phyloP scores from a whole-genome alignment of 1,284 basidiomycete species.

The Trichosporon asahii region DNA sequence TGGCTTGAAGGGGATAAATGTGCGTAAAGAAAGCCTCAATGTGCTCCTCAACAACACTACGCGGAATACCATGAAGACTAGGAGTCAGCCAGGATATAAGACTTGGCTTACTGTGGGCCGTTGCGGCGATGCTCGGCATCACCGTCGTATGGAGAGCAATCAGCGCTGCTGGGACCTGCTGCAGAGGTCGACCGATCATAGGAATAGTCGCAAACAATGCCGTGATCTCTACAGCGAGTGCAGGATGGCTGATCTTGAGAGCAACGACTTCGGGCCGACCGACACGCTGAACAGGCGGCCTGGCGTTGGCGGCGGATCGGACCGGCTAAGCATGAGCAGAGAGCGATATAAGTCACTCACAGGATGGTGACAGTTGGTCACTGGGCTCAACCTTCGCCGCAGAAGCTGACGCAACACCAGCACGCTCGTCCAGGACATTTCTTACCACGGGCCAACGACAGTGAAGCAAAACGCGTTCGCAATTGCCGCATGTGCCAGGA shows the following conservation, averaged over 20 bases:
- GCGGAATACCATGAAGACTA: constrained; percentile 23
- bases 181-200: background rate
- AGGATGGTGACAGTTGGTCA: constrained; percentile 10
- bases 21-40: constrained; percentile 27
- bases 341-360: background rate
- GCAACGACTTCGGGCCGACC: constrained; percentile 15
- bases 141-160: constrained; percentile 15
- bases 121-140: constrained; percentile 5
- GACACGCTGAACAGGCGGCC: constrained; percentile 15
- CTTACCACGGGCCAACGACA: constrained; percentile 27
- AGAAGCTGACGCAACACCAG: background rate
- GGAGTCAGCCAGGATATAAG: background rate
- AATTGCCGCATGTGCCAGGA: constrained; percentile 28
- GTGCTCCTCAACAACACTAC: constrained; percentile 21
- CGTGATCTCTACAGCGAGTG: constrained; percentile 16
- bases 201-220: constrained; percentile 19
- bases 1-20: constrained; percentile 26
- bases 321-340: constrained; percentile 12
- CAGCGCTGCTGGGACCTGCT: constrained; percentile 19
- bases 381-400: background rate
- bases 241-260: constrained; percentile 22
- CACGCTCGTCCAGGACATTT: constrained; percentile 22
- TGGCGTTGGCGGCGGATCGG: constrained; percentile 21
- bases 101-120: background rate
- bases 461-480: constrained; percentile 24